Evolutionary conservation across 2,329 filamentous ascomycete species (phyloP).

Genomic region (Claviceps humidiphila): DNA sequence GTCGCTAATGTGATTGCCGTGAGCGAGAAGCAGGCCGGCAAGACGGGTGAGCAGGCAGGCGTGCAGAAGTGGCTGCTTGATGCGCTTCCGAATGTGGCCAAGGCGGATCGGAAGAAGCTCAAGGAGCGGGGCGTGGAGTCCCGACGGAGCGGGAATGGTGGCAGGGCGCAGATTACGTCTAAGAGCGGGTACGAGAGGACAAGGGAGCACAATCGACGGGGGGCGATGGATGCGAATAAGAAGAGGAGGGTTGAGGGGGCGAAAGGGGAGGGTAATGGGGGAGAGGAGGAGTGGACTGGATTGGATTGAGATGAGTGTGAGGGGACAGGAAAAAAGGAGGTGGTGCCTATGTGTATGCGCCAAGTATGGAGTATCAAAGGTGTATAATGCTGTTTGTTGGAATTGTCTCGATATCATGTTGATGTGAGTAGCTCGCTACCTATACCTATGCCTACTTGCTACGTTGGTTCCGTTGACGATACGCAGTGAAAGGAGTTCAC

Average conservation of each 20-base stretch:
- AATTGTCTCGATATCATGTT: no score
- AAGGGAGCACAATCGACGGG: slow-evolving; percentile 52
- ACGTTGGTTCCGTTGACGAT: no score
- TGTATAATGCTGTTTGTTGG: no score
- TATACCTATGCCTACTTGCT: no score
- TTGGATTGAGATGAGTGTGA: slow-evolving; percentile 20
- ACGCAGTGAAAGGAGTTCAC: no score
- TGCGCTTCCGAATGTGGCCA: slow-evolving; percentile 69
- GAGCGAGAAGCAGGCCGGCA: slow-evolving; percentile 59
- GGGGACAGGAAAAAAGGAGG: no score
- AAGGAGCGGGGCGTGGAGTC: slow-evolving; percentile 73
- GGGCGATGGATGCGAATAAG: slow-evolving; percentile 50
- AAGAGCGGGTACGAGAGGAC: slow-evolving; percentile 65
- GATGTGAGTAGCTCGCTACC: no score
- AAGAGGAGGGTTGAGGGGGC: slow-evolving; percentile 30
- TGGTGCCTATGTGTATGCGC: no score
- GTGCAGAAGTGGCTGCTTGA: slow-evolving; percentile 81
- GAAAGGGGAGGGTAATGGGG: background rate
- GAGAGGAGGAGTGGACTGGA: slow-evolving; percentile 33
- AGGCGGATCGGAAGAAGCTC: slow-evolving; percentile 70
- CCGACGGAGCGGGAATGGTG: slow-evolving; percentile 30
- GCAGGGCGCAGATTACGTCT: slow-evolving; percentile 58
- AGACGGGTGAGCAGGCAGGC: slow-evolving; percentile 37
- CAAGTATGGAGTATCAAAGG: no score
- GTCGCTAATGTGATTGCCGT: slow-evolving; percentile 86